Conservation (phyloP, 768 basidiomycete species). For the Erythrobasidium yunnanense region DNA sequence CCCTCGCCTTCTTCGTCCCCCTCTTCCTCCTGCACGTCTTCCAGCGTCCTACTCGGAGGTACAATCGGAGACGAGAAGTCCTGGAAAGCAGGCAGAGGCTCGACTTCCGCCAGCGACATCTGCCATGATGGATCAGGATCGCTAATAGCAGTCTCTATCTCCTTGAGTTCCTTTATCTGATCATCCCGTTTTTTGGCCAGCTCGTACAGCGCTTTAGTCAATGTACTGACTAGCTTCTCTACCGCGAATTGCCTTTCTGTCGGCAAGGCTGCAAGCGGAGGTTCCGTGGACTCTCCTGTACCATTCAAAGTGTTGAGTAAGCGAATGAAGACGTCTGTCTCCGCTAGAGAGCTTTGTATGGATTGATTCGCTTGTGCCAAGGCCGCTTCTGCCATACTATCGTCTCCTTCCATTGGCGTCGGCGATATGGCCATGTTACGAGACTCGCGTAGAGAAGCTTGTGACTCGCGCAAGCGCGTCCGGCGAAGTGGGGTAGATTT, state of each 20-base stretch:
- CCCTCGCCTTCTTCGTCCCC: not conserved
- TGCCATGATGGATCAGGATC: not conserved
- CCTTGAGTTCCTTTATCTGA: not conserved
- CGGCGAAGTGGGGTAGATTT: no score
- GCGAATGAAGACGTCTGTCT: not conserved
- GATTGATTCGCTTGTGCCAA: no score
- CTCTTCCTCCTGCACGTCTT: not conserved
- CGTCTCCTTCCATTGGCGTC: no score
- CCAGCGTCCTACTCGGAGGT: not conserved
- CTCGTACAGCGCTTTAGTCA: not conserved
- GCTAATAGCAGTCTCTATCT: not conserved
- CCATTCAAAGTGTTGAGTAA: not conserved
- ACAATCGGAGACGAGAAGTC: not conserved
- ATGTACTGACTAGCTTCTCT: not conserved
- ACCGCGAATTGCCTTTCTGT: not conserved
- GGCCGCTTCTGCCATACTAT: no score
- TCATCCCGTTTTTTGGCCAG: not conserved
- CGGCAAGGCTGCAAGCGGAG: not conserved
- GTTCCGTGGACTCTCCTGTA: not conserved
- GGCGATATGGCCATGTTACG: no score
- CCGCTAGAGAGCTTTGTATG: no score
- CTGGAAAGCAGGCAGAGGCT: not conserved
- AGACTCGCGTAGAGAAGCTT: no score
- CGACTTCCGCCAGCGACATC: not conserved
- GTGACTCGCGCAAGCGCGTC: no score